Percentiles rank a stretch among this genome's conserved stretches.
phyloP scores from a whole-genome alignment of 2,329 filamentous ascomycete genomes.

The Iodosphaeria phyllophila region DNA sequence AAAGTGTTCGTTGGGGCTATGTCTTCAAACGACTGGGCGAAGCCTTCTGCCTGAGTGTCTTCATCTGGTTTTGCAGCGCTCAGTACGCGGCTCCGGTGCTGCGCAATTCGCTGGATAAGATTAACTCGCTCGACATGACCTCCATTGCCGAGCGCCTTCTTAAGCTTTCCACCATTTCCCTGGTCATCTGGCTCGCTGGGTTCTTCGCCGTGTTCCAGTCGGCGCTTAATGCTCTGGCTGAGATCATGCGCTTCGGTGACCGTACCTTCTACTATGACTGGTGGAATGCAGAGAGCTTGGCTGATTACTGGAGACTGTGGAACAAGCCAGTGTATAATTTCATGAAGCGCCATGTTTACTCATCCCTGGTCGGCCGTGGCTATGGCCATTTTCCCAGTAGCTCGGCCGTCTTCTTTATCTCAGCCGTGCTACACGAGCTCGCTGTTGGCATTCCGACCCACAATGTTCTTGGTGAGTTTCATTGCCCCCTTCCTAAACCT shows the following conservation, averaged over 20 bases:
- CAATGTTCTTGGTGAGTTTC: slow-evolving; percentile 57
- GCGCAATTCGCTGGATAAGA: slow-evolving; percentile 75
- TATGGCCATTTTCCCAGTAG: slow-evolving; percentile 56
- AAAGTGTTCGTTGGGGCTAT: slow-evolving; percentile 70
- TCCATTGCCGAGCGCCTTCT: slow-evolving; percentile 78
- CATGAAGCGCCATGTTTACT: slow-evolving; percentile 88
- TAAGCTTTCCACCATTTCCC: slow-evolving; percentile 87
- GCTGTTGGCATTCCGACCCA: slow-evolving; percentile 90
- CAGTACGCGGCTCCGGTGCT: slow-evolving; percentile 89
- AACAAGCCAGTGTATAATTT: slow-evolving; percentile 96
- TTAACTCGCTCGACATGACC: slow-evolving; percentile 59
- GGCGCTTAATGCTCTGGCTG: slow-evolving; percentile 75
- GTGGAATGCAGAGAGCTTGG: slow-evolving; percentile 86
- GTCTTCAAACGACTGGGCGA: slow-evolving; percentile 70
- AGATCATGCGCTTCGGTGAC: slow-evolving; percentile 79
- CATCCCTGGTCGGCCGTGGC: slow-evolving; percentile 69
- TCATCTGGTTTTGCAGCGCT: slow-evolving; percentile 88
- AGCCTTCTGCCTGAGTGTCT: slow-evolving; percentile 57
- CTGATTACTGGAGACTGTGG: slow-evolving; percentile 88
- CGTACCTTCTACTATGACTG: slow-evolving; percentile 92
- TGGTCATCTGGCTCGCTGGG: slow-evolving; percentile 92
- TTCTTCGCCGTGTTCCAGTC: slow-evolving; percentile 97
- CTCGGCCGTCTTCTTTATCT: slow-evolving; percentile 70
- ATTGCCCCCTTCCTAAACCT: not conserved
- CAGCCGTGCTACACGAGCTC: slow-evolving; percentile 77